phyloP scores from a whole-genome alignment of 495 filamentous ascomycete species.

The Penicillium antarcticum region DNA sequence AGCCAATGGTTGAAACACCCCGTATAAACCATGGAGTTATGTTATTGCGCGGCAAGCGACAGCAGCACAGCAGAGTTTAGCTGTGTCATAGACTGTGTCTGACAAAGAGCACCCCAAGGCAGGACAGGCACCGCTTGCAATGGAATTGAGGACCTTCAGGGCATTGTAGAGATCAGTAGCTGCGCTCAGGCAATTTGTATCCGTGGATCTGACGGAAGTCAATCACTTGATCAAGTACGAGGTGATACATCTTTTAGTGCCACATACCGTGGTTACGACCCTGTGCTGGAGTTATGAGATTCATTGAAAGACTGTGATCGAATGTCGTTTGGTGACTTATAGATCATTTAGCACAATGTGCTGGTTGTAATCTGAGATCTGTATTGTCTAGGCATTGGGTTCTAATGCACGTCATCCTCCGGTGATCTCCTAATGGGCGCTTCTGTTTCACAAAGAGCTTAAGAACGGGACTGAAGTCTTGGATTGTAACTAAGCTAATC shows the following conservation, averaged over 20 bases:
- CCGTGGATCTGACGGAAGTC: neutral
- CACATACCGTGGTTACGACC: neutral
- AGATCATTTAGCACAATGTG: neutral
- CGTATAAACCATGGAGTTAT: neutral
- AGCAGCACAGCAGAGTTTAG: conserved; percentile 6
- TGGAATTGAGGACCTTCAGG: neutral
- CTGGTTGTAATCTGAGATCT: neutral
- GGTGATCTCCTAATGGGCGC: conserved; percentile 13
- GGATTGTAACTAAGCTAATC: neutral
- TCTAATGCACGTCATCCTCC: conserved; percentile 5
- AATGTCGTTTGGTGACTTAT: neutral
- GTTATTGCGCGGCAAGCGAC: neutral
- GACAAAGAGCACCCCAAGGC: neutral
- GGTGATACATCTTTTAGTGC: neutral
- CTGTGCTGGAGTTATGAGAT: neutral
- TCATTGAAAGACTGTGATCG: neutral
- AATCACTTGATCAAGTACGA: conserved; percentile 1
- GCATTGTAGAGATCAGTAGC: neutral
- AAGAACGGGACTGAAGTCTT: conserved; percentile 1
- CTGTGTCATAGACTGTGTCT: neutral
- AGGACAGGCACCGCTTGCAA: neutral
- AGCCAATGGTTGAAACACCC: neutral
- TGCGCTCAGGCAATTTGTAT: conserved; percentile 1
- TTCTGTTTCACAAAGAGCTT: conserved; percentile 11
- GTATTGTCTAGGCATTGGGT: neutral